phyloP scores from a whole-genome alignment of 2,329 filamentous ascomycete species.

The Alternaria triticina region DNA sequence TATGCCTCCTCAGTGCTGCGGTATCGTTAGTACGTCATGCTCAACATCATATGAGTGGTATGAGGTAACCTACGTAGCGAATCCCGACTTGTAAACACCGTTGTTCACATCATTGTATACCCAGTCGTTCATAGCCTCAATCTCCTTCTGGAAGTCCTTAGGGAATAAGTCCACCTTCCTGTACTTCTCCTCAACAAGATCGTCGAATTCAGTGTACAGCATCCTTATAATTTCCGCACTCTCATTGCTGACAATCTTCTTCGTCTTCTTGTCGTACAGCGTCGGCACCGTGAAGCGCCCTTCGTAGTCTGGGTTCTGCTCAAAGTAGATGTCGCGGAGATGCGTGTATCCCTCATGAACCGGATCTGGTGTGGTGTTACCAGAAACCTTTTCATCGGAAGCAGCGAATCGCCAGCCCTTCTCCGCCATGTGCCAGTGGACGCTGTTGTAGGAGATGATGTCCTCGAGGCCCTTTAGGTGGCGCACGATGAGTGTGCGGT shows the following conservation, averaged over 20 bases:
- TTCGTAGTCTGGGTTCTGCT: conserved; percentile 71
- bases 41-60: neutral
- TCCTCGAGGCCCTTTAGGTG: conserved; percentile 92
- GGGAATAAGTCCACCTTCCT: conserved; percentile 55
- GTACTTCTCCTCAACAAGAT: conserved; percentile 54
- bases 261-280: conserved; percentile 78
- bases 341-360: conserved; percentile 72
- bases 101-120: conserved; percentile 61
- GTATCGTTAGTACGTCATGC: neutral
- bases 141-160: conserved; percentile 51
- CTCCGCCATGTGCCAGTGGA: conserved; percentile 87
- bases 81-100: conserved; percentile 60
- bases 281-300: conserved; percentile 89
- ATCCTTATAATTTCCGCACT: conserved; percentile 92
- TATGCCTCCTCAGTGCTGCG: conserved; percentile 57
- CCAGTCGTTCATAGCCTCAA: conserved; percentile 60
- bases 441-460: conserved; percentile 77
- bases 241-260: conserved; percentile 88
- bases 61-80: conserved; percentile 52
- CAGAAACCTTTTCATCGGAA: conserved; percentile 64
- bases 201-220: conserved; percentile 82
- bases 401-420: conserved; percentile 85
- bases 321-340: conserved; percentile 81
- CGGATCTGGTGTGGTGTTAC: conserved; percentile 66
- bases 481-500: conserved; percentile 83